phyloP scores from a whole-genome alignment of 2,329 filamentous ascomycete species.

The Epichloe gansuensis region DNA sequence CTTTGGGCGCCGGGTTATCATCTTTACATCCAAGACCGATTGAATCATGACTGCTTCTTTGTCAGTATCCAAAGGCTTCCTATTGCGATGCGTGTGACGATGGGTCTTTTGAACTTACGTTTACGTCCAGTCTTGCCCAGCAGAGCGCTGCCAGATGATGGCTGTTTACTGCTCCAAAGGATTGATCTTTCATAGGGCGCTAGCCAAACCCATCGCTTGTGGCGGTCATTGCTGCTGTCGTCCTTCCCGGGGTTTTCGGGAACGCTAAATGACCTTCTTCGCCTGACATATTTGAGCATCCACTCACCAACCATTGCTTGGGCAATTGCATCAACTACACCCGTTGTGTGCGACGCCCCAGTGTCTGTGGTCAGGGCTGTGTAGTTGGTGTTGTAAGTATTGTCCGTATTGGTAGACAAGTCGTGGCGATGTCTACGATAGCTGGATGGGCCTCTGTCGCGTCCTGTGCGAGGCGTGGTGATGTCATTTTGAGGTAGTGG shows the following conservation, averaged over 20 bases:
- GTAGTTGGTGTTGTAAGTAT: slow-evolving; percentile 37
- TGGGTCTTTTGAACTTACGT: slow-evolving; percentile 45
- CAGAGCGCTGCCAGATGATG: slow-evolving; percentile 72
- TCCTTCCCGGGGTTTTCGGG: slow-evolving; percentile 54
- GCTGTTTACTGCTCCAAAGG: slow-evolving; percentile 98
- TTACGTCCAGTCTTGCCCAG: slow-evolving; percentile 93
- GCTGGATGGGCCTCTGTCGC: slow-evolving; percentile 23
- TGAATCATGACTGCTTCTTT: slow-evolving; percentile 68
- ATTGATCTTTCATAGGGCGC: slow-evolving; percentile 93
- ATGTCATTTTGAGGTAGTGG: slow-evolving; percentile 64
- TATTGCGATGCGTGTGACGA: neutral
- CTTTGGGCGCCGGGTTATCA: slow-evolving; percentile 73
- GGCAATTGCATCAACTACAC: slow-evolving; percentile 90
- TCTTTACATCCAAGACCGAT: slow-evolving; percentile 97
- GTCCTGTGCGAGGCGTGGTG: slow-evolving; percentile 41
- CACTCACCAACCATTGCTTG: slow-evolving; percentile 98
- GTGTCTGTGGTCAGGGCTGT: slow-evolving; percentile 33
- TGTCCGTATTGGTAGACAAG: slow-evolving; percentile 38
- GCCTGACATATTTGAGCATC: slow-evolving; percentile 85
- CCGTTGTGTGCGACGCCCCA: slow-evolving; percentile 54
- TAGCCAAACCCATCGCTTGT: slow-evolving; percentile 98
- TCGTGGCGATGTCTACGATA: slow-evolving; percentile 42
- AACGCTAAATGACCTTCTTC: slow-evolving; percentile 83
- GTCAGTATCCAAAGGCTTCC: slow-evolving; percentile 16
- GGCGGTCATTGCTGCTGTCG: slow-evolving; percentile 63